Base-by-base conservation (phyloP, 106 monocot genomes). In the Platanthera zijinensis region DNA sequence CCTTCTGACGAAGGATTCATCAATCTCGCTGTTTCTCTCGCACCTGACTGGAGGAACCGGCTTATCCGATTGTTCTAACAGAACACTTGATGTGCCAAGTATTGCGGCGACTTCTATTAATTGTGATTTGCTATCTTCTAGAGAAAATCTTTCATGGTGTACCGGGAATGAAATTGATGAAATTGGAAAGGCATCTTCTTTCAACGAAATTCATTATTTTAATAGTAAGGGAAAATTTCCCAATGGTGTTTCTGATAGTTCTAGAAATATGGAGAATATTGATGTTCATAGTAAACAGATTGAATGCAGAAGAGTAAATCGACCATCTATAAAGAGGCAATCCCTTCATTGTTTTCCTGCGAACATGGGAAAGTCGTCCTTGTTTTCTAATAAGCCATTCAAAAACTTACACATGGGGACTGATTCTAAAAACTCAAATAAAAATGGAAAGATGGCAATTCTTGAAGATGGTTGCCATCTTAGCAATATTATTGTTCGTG, bases 21-120 rank as follows among this genome's bases (percentile, higher is more conserved):
- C 81, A n/a, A 87, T 90, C 45, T 90, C 90, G 53, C 74, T 85
- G 72, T 90, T 92, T 84, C 90, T 89, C 73, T 93, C 92, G 56
- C 85, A 96, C 67, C 85, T 90, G 50, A 81, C 66, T 80, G 90
- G 84, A 80, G 81, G 83, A 53, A 87, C 79, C 54, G 80, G 67
- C 56, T 48, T 69, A 78, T 72, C 83, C 52, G 77, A 80, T n/a
- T 67, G 78, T 77, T 56, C 71, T 52, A 77, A 79, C 80, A 80
- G 73, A 77, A 21, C 78, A 62, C 79, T 66, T 66, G 80, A 66
- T 57, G 78, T 30, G 48, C 82, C 86, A n/a, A 72, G 76, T 74
- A 57, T 57, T 76, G n/a, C 62, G 30, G 45, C 79, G 32, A 72
- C 53, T 57, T 57, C 54, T 61, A 39, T 39, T 77, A 52, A 84